phyloP scores from a whole-genome alignment of 177 flowering plant species.

The Vitis hybrid region DNA sequence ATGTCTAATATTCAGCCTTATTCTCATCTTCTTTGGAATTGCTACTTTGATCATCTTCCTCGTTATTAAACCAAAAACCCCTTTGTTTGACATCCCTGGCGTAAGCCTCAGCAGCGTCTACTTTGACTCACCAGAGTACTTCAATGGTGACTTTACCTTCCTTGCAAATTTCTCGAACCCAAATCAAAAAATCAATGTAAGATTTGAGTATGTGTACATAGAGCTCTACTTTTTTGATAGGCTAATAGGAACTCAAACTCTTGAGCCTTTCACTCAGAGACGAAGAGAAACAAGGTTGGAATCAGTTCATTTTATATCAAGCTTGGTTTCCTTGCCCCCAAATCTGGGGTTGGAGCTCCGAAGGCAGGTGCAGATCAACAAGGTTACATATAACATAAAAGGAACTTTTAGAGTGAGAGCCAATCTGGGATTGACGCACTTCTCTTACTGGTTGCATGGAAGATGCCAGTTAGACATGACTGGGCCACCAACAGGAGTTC shows the following conservation, averaged over 20 bases:
- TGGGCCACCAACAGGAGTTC: slow-evolving; percentile 72
- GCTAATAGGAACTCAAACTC: slow-evolving; percentile 54
- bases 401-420: slow-evolving; percentile 65
- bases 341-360: slow-evolving; percentile 52
- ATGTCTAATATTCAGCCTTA: slow-evolving; percentile 64
- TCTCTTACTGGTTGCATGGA: slow-evolving; percentile 66
- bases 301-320: slow-evolving; percentile 65
- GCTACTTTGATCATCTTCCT: slow-evolving; percentile 63
- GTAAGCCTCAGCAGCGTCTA: slow-evolving; percentile 72
- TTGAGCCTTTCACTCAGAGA: slow-evolving; percentile 60
- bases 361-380: slow-evolving; percentile 62
- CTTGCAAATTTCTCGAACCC: slow-evolving; percentile 87
- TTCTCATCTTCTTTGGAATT: slow-evolving; percentile 67
- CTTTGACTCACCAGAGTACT: slow-evolving; percentile 66
- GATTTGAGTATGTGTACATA: slow-evolving; percentile 55
- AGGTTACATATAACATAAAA: slow-evolving; percentile 49
- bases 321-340: slow-evolving; percentile 67
- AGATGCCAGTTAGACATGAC: slow-evolving; percentile 75
- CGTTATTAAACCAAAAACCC: slow-evolving; percentile 56
- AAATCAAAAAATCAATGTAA: slow-evolving; percentile 55
- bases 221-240: slow-evolving; percentile 62
- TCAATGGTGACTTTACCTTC: slow-evolving; percentile 70
- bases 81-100: slow-evolving; percentile 53
- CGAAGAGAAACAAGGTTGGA: slow-evolving; percentile 44
- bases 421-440: slow-evolving; percentile 49